A percentile compares a stretch with the other conserved stretches of the same genome.
phyloP scores from a whole-genome alignment of 345 rosid species.

The Eutrema yunnanense region DNA sequence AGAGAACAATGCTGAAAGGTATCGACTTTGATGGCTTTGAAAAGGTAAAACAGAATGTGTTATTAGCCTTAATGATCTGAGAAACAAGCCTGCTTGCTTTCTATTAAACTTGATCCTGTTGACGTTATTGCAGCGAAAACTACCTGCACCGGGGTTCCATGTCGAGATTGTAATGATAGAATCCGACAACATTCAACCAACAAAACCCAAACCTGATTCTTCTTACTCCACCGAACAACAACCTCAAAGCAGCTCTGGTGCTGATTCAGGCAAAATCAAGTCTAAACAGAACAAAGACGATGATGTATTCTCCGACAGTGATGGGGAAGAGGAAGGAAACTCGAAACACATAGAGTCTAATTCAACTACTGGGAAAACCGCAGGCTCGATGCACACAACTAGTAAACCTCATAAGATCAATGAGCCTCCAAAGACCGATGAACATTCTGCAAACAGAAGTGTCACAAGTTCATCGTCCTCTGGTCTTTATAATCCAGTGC shows the following conservation, averaged over 20 bases:
- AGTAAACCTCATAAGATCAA: conserved; percentile 2
- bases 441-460: conserved; percentile 2
- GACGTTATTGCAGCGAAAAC: conserved; percentile 50
- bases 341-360: conserved; percentile 30
- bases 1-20: conserved; percentile 58
- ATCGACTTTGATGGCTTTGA: conserved; percentile 84
- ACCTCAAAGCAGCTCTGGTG: conserved; percentile 19
- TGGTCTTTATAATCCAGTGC: not conserved
- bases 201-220: conserved; percentile 30
- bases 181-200: conserved; percentile 29
- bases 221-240: conserved; percentile 24
- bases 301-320: conserved; percentile 79
- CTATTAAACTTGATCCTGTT: not conserved
- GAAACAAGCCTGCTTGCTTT: not conserved
- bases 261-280: conserved; percentile 20
- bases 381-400: conserved; percentile 2
- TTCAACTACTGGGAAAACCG: conserved; percentile 15
- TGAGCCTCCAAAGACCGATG: not conserved
- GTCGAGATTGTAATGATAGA: conserved; percentile 75
- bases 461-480: not conserved
- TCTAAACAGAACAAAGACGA: conserved; percentile 43
- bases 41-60: conserved; percentile 43
- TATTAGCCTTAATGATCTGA: not conserved
- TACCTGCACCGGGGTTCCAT: conserved; percentile 89
- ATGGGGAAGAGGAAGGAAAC: conserved; percentile 50